phyloP scores from a whole-genome alignment of 306 rosid genomes.

The Prunus mongolica region DNA sequence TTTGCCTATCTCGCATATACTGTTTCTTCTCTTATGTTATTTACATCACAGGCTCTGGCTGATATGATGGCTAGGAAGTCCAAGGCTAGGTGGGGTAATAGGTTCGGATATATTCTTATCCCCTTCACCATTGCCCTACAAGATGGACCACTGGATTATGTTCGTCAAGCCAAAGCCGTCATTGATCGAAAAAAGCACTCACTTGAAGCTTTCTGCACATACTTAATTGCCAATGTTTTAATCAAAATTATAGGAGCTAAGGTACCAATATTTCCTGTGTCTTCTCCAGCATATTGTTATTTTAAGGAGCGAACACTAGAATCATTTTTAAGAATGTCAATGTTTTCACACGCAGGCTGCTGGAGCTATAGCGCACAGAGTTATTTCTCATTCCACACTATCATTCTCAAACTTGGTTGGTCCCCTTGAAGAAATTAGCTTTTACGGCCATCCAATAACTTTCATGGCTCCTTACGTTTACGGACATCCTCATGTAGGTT shows the following conservation, averaged over 20 bases:
- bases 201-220: constrained; percentile 43
- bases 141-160: constrained; percentile 49
- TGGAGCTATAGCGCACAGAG: constrained; percentile 37
- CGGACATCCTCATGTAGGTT: constrained; percentile 66
- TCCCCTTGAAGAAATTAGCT: constrained; percentile 61
- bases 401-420: constrained; percentile 55
- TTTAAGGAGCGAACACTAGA: not conserved
- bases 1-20: not conserved
- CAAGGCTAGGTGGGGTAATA: constrained; percentile 60
- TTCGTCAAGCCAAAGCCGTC: constrained; percentile 49
- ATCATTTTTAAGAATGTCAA: not conserved
- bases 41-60: constrained; percentile 43
- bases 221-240: constrained; percentile 10
- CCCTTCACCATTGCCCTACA: constrained; percentile 41
- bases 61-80: constrained; percentile 64
- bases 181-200: constrained; percentile 59
- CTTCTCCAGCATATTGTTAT: not conserved
- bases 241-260: constrained; percentile 43
- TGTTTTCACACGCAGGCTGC: constrained; percentile 26
- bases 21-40: not conserved
- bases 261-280: constrained; percentile 21
- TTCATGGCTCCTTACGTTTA: constrained; percentile 58
- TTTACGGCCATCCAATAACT: constrained; percentile 50
- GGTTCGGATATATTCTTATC: constrained; percentile 40
- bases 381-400: constrained; percentile 42